Evolutionary conservation across 495 filamentous ascomycete species (phyloP).

Genomic region (Aspergillus saccharolyticus): DNA sequence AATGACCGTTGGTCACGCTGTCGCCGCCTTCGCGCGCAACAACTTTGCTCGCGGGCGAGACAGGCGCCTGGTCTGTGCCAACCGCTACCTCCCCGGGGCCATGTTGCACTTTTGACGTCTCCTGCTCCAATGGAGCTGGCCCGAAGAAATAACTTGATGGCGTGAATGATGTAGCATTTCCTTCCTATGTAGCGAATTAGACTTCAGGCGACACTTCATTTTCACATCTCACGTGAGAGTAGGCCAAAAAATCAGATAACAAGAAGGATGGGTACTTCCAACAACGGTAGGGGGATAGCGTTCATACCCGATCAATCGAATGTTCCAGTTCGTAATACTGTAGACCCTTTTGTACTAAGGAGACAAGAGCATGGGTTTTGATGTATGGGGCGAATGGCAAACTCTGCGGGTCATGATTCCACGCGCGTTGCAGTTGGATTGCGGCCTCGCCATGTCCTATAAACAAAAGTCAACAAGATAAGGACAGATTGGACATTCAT

Average conservation of each 20-base stretch:
- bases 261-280: constrained; percentile 2
- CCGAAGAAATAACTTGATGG: constrained; percentile 49
- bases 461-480: constrained; percentile 21
- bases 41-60: constrained; percentile 35
- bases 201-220: neutral
- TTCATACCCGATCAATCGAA: constrained; percentile 53
- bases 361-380: constrained; percentile 67
- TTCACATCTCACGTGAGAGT: neutral
- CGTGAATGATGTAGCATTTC: constrained; percentile 33
- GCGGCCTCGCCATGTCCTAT: constrained; percentile 63
- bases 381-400: constrained; percentile 74
- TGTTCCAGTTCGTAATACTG: constrained; percentile 68
- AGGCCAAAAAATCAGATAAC: neutral
- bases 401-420: constrained; percentile 67
- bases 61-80: constrained; percentile 27
- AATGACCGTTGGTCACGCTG: constrained; percentile 35
- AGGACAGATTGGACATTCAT: constrained; percentile 10
- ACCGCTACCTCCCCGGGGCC: constrained; percentile 19
- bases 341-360: constrained; percentile 71
- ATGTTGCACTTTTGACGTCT: constrained; percentile 25
- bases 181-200: constrained; percentile 32
- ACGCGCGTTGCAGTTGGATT: constrained; percentile 75
- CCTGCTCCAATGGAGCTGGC: constrained; percentile 37
- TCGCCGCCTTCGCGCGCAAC: constrained; percentile 28
- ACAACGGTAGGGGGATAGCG: constrained; percentile 11